Percentiles rank a stretch among this genome's conserved stretches.
phyloP scores from a whole-genome alignment of 2,329 filamentous ascomycete species.

The Pleomassaria siparia region DNA sequence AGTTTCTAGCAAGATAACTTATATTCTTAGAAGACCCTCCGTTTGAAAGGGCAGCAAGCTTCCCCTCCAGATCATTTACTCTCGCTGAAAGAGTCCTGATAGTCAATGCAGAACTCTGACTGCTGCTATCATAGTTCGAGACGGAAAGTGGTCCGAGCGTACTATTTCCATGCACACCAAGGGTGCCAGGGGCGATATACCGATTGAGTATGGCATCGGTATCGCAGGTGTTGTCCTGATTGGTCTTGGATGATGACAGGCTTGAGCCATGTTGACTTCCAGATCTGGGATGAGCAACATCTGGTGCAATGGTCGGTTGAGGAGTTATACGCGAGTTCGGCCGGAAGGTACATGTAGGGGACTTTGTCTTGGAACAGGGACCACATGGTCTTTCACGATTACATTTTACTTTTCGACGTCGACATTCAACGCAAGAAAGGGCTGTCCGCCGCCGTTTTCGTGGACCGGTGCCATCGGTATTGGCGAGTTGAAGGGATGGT shows the following conservation, averaged over 20 bases:
- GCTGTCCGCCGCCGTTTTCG: conserved; percentile 29
- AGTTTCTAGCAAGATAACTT: neutral
- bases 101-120: neutral
- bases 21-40: neutral
- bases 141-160: conserved; percentile 6
- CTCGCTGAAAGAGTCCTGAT: conserved; percentile 9
- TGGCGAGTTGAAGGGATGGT: conserved; percentile 16
- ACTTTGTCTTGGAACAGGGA: conserved; percentile 23
- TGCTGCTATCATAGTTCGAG: neutral
- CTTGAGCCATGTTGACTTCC: conserved; percentile 3
- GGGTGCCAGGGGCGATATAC: conserved; percentile 18
- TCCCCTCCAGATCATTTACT: conserved; percentile 11
- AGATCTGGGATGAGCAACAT: neutral
- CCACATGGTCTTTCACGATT: conserved; percentile 29
- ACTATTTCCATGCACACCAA: conserved; percentile 11
- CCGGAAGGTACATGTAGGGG: conserved; percentile 29
- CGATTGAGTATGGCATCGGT: conserved; percentile 16
- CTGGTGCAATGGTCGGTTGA: conserved; percentile 1
- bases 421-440: conserved; percentile 33
- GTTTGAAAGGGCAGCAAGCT: neutral
- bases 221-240: conserved; percentile 6
- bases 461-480: conserved; percentile 19
- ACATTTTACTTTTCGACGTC: conserved; percentile 33
- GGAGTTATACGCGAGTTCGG: neutral
- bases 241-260: conserved; percentile 6